phyloP scores from a whole-genome alignment of 352 stramenopile species.

The Phytophthora foliorum region DNA sequence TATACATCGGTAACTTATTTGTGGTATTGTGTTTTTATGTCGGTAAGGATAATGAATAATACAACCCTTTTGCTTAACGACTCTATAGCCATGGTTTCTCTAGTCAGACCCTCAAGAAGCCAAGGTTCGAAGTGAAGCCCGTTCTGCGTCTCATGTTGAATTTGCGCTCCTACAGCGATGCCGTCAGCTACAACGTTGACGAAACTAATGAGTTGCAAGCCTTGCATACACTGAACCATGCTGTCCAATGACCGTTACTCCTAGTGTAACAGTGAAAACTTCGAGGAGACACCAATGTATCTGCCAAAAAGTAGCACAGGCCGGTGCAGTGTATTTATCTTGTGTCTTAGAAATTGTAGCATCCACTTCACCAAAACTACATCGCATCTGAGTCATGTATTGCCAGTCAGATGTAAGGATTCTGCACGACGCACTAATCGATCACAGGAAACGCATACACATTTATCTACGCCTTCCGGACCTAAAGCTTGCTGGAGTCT shows the following conservation, averaged over 20 bases:
- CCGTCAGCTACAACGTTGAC: too few relatives aligned
- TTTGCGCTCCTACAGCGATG: too few relatives aligned
- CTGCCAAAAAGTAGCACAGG: background rate
- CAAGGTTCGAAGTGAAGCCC: too few relatives aligned
- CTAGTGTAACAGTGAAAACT: background rate
- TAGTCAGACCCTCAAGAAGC: too few relatives aligned
- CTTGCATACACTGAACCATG: background rate
- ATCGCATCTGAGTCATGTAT: background rate
- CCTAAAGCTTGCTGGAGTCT: too few relatives aligned
- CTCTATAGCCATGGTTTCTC: too few relatives aligned
- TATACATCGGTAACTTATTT: too few relatives aligned
- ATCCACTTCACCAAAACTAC: background rate
- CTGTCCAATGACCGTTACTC: background rate
- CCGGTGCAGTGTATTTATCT: background rate
- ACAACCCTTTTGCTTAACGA: too few relatives aligned
- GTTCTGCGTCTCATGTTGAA: too few relatives aligned
- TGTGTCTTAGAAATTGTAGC: background rate
- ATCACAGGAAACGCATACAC: conserved; percentile 1
- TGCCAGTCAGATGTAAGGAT: background rate
- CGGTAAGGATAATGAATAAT: too few relatives aligned
- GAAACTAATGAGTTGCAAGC: too few relatives aligned
- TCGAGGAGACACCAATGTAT: background rate
- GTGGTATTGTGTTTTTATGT: too few relatives aligned
- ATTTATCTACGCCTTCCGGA: background rate
- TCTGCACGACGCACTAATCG: background rate